Evolutionary conservation across 768 basidiomycete species (phyloP), one percentile per base, ranked within the genome.

Genomic region (Suillus lakei): DNA sequence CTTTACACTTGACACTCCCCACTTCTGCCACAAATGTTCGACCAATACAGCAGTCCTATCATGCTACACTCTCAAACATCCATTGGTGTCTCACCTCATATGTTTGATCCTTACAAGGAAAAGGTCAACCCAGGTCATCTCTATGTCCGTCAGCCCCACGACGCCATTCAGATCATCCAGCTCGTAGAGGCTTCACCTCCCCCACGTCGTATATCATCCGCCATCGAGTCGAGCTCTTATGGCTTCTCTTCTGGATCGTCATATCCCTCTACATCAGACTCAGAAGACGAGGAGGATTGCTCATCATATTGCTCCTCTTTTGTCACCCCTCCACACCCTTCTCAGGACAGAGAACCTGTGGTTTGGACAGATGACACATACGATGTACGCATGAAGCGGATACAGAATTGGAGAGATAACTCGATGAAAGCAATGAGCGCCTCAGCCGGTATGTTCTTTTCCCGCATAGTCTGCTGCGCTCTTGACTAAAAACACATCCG

Each of bases 261-360:
- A 16, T 78, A 71, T 6, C 76, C 82, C 0, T 75, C 70, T 73
- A 79, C 67, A 74, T 83, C 64, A 1, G 73, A 69, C 59, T 67
- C 70, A 9, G 77, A 76, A 53, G 71, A 69, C 48, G 84, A 85
- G 13, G 84, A 85, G n/a, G 84, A 85, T 68, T 83, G 82, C 74
- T 83, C 86, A 0, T 91, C 89, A 0, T 92, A 91, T 68, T 92
- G 91, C 81, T 92, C 91, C 23, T 92, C 90, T 23, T 85, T 86
- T 68, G 66, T 81, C 61, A 76, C 81, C 15, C 78, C 76, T 41
- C 79, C 82, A 30, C 74, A 82, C 48, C 76, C 78, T 26, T 76
- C 74, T 28, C 72, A 64, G 64, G 60, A 44, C 62, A 70, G 66
- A 30, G 68, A 54, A 28, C 72, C 69, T 50, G 67, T 76, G 5